Base-by-base conservation (phyloP, 495 filamentous ascomycete genomes). In the Penicillium desertorum region DNA sequence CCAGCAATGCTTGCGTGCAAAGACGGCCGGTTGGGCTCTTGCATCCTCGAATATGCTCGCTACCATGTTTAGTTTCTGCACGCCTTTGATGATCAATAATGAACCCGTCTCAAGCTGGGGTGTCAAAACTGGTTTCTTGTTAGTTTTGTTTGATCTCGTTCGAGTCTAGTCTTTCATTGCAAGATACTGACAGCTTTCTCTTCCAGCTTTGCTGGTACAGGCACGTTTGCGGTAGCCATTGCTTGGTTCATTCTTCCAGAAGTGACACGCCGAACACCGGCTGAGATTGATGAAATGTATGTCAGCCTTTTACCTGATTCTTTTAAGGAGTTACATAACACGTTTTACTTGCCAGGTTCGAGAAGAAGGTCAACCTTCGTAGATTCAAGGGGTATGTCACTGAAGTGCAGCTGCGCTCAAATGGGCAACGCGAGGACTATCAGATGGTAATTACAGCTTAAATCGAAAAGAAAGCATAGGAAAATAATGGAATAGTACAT, bases 31-130 rank as follows among this genome's bases (percentile, higher is more conserved):
- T 0, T 75, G 66, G 66, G 63, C 72, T 4, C 62, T 77, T 10
- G 74, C 74, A 3, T 62, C 54, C 1, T 75, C 71, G 5, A 77
- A 77, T 45, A 17, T 62, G 8, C 57, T 77, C 22, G 71, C 63
- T 9, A 74, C 71, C 45, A 75, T 77, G 72, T 75, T 77, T 51
- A 75, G 70, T 41, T 77, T 77, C 59, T 74, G 71, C 49, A 77
- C 74, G 11, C 74, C 74, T 10, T 27, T 71, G 19, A 77, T 77
- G 72, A 75, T 77, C 41, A 74, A 76, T 44, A 72, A 74, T 54
- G 65, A 57, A 3, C 25, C 58, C 1, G 30, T 54, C n/a, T 62
- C 65, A 11, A 7, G 60, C 2, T 77, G 74, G 74, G 74, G 72
- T 11, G 72, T 75, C 4, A 75, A 74, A 46, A 77, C 74, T 0